These are phyloP conservation scores for Mycosphaerella sp. DNA, from an alignment of 2,329 filamentous ascomycete species.

Conservation along the genomic window DNA sequence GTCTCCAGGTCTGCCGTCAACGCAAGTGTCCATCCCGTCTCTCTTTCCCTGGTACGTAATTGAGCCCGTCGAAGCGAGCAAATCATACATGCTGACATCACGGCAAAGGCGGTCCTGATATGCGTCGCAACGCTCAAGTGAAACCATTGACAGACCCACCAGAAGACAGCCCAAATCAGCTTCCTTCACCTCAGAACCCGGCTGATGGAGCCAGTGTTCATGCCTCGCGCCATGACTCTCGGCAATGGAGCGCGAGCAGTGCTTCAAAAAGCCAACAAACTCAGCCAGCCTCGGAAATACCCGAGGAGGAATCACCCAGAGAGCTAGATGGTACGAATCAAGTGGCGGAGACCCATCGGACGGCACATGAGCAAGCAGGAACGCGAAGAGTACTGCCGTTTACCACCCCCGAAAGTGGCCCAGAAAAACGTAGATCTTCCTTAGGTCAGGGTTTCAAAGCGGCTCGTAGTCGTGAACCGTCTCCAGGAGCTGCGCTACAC, in stretches of 20 bases:
- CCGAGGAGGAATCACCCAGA: not conserved
- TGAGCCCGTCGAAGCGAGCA: no score
- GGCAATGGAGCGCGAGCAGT: not conserved
- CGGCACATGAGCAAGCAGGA: not conserved
- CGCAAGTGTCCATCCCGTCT: no score
- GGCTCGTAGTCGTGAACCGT: not conserved
- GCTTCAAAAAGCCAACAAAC: not conserved
- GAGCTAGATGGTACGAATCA: not conserved
- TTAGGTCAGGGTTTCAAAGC: no score
- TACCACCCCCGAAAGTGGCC: not conserved
- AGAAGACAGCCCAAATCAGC: not conserved
- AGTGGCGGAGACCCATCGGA: not conserved
- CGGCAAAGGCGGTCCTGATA: not conserved
- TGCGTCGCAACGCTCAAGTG: conserved; percentile 3
- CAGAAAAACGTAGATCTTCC: no score
- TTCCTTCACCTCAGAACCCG: not conserved
- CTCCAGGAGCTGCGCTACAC: not conserved
- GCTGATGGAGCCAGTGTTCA: not conserved
- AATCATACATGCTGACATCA: not conserved
- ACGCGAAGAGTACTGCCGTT: not conserved
- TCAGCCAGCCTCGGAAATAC: not conserved
- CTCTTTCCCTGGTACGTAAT: no score
- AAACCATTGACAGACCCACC: not conserved
- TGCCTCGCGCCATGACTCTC: not conserved
- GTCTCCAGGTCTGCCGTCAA: no score